Conservation (phyloP, 768 basidiomycete genomes). For the Termitomyces sp. region DNA sequence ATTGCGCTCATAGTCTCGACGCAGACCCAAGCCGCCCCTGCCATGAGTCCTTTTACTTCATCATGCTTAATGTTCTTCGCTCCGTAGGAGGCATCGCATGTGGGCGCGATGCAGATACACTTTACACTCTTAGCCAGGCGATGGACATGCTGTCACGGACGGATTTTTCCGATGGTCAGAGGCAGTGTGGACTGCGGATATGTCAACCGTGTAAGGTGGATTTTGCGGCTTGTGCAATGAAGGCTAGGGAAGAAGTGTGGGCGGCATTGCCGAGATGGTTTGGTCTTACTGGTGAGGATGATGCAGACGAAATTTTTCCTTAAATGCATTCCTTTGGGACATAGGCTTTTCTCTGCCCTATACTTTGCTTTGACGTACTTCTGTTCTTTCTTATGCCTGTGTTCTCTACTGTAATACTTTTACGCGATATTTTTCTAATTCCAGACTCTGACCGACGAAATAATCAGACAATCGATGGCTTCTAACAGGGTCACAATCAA, state of each 20-base stretch:
- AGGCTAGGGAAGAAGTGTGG: slow-evolving; percentile 59
- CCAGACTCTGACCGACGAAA: no score
- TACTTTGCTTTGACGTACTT: background rate
- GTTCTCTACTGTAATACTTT: background rate
- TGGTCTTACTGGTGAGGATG: slow-evolving; percentile 29
- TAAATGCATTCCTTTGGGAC: background rate
- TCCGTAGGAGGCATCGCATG: slow-evolving; percentile 65
- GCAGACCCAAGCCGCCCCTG: slow-evolving; percentile 38
- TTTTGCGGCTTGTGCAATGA: slow-evolving; percentile 30
- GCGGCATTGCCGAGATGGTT: slow-evolving; percentile 58
- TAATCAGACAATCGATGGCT: no score
- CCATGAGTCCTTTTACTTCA: slow-evolving; percentile 68
- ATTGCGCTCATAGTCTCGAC: slow-evolving; percentile 39
- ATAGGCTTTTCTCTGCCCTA: background rate
- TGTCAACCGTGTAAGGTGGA: slow-evolving; percentile 47
- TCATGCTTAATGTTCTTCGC: slow-evolving; percentile 68
- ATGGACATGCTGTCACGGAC: slow-evolving; percentile 67
- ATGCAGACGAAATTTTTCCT: background rate
- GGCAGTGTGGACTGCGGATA: slow-evolving; percentile 47
- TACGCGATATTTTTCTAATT: background rate
- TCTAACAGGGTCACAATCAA: no score
- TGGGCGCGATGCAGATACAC: slow-evolving; percentile 70
- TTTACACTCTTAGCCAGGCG: slow-evolving; percentile 64
- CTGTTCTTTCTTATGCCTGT: background rate
- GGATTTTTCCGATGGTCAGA: slow-evolving; percentile 63